Evolutionary conservation across 164 flowering plant genomes (phyloP).

Genomic region (Euptelea pleiosperma): DNA sequence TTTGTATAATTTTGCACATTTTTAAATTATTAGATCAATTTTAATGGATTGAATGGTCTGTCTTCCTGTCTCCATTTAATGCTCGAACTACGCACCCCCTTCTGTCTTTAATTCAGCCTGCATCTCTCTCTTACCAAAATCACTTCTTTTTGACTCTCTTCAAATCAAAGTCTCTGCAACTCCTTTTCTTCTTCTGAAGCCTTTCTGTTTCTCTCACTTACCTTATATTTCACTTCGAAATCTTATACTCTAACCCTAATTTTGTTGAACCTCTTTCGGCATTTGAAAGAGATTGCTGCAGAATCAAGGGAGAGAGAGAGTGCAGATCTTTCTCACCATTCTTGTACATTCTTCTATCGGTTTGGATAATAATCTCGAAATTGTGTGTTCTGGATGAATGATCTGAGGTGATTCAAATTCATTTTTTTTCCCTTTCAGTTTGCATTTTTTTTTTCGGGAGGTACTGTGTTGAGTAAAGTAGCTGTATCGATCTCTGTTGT

Average conservation of each 20-base stretch:
- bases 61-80: slow-evolving; percentile 37
- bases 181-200: neutral
- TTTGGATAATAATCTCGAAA: neutral
- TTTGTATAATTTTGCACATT: slow-evolving; percentile 5
- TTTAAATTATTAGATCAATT: neutral
- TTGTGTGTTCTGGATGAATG: neutral
- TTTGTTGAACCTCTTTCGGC: neutral
- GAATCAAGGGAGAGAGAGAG: neutral
- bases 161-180: too few relatives aligned
- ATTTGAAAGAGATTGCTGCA: too few relatives aligned
- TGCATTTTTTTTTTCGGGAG: neutral
- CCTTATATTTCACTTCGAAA: neutral
- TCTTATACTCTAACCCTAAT: neutral
- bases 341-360: slow-evolving; percentile 14
- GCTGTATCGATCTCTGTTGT: neutral
- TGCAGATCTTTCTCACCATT: slow-evolving; percentile 2
- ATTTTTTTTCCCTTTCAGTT: neutral
- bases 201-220: slow-evolving; percentile 8
- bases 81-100: slow-evolving; percentile 34
- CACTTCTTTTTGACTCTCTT: too few relatives aligned
- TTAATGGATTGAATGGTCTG: slow-evolving; percentile 8
- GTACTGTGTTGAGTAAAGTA: neutral
- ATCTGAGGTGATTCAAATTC: neutral
- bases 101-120: too few relatives aligned
- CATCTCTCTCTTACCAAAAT: slow-evolving; percentile 12